A percentile compares a stretch with the other conserved stretches of the same genome.
Conservation (phyloP, 148 eudicot species). For the Rhododendron mucronatum region DNA sequence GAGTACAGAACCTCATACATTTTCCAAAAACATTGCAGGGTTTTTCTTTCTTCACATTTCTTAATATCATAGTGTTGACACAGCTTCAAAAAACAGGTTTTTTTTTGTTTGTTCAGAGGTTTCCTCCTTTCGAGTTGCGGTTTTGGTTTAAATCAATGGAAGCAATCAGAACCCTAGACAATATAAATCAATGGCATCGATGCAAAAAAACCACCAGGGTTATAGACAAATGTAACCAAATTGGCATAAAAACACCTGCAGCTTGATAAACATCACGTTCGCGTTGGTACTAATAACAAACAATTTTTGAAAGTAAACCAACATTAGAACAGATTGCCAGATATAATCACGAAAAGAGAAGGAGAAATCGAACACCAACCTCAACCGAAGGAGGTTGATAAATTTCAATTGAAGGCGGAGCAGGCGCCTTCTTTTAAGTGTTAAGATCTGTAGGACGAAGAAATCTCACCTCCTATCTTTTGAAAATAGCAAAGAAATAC, state of each 20-base stretch:
- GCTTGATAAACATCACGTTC: neutral
- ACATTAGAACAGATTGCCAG: neutral
- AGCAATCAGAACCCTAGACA: neutral
- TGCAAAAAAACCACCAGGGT: neutral
- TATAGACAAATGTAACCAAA: neutral
- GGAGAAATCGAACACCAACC: neutral
- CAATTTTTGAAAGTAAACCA: neutral
- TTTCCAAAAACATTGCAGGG: neutral
- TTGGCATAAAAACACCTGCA: neutral
- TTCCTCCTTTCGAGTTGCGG: neutral
- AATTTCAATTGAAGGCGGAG: neutral
- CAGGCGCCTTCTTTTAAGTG: neutral
- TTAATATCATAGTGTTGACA: neutral
- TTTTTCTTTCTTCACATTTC: neutral
- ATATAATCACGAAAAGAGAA: neutral
- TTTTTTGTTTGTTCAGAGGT: too few relatives aligned
- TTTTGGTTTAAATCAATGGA: neutral
- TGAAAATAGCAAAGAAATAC: neutral
- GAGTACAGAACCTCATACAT: neutral
- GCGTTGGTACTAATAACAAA: too few relatives aligned
- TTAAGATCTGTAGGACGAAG: neutral
- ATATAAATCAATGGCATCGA: neutral
- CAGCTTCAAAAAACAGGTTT: neutral
- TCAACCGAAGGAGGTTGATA: slow-evolving; percentile 1
- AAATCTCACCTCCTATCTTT: neutral